Base-by-base conservation (phyloP, 1,284 basidiomycete genomes). In the Sanguinoderma infundibulare region DNA sequence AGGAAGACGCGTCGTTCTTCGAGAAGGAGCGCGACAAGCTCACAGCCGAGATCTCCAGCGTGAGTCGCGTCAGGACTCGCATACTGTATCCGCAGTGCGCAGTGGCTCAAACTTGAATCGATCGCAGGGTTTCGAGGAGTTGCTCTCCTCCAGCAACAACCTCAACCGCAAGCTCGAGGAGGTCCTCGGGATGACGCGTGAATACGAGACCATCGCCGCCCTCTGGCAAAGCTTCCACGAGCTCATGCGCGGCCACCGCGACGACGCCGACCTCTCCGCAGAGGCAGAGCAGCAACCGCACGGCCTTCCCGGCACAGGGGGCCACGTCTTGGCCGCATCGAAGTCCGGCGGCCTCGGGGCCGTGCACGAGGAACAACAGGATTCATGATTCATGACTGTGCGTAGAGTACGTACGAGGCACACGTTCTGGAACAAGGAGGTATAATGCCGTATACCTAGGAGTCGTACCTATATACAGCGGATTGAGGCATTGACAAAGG, bases 81-180 rank as follows among this genome's bases (percentile, higher is more conserved):
- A n/a, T n/a, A n/a, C 28, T 6, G 20, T 17, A 7, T 32, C 3
- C 10, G 38, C 9, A 12, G 17, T 9, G n/a, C 4, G 4, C n/a
- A 32, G 49, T 24, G 32, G 49, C 34, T 51, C 49, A 32, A 51
- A 32, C 34, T 51, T 32, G 30, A 51, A 62, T 36, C 39, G 40
- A 61, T 64, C 35, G 55, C 68, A 98, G 96, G 90, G 89, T n/a
- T 95, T 98, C 70, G 96, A 97, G 71, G 90, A 94, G 62, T 76
- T 97, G 5, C 79, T 98, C 17, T 90, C 90, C 1, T 87, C 91
- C n/a, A 90, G 88, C 60, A 98, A 98, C 72, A 84, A 85, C n/a
- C 78, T 96, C 20, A 98, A 98, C 74, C 87, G 96, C 60, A 96
- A 95, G 71, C 81, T 98, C 4, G 96, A 98, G 76, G 95, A 98